phyloP scores from a whole-genome alignment of 2,329 filamentous ascomycete genomes.

The Pestalotiopsis sp. region DNA sequence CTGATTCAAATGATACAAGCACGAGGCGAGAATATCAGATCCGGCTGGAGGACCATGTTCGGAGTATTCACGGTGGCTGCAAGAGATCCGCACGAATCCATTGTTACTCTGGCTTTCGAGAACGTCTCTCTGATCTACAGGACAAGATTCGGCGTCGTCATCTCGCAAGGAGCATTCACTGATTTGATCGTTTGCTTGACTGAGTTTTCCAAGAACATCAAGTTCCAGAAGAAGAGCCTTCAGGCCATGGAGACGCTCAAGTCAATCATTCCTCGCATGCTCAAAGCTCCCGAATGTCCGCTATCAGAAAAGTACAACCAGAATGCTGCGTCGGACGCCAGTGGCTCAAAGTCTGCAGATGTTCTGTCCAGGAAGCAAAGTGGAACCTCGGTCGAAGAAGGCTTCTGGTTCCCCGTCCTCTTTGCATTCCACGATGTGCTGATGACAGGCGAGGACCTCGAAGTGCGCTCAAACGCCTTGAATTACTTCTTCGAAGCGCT shows the following conservation, averaged over 20 bases:
- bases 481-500: conserved; percentile 97
- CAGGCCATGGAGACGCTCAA: conserved; percentile 95
- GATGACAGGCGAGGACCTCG: conserved; percentile 98
- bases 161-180: conserved; percentile 94
- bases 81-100: conserved; percentile 88
- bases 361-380: conserved; percentile 59
- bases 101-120: conserved; percentile 95
- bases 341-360: conserved; percentile 42
- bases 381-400: conserved; percentile 90
- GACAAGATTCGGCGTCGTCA: conserved; percentile 91
- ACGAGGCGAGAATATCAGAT: conserved; percentile 92
- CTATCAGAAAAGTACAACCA: conserved; percentile 66
- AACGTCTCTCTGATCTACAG: conserved; percentile 96
- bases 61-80: conserved; percentile 97
- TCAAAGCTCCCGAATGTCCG: conserved; percentile 93
- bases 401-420: conserved; percentile 97
- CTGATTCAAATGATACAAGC: conserved; percentile 99
- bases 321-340: conserved; percentile 34
- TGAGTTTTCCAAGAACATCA: conserved; percentile 98
- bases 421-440: conserved; percentile 98
- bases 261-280: conserved; percentile 90
- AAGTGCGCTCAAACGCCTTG: conserved; percentile 87
- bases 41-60: conserved; percentile 99
- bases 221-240: conserved; percentile 97
- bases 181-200: conserved; percentile 96